These are phyloP conservation scores for Dactylorhiza incarnata DNA, from an alignment of 106 monocot genomes.

Conservation along the genomic window DNA sequence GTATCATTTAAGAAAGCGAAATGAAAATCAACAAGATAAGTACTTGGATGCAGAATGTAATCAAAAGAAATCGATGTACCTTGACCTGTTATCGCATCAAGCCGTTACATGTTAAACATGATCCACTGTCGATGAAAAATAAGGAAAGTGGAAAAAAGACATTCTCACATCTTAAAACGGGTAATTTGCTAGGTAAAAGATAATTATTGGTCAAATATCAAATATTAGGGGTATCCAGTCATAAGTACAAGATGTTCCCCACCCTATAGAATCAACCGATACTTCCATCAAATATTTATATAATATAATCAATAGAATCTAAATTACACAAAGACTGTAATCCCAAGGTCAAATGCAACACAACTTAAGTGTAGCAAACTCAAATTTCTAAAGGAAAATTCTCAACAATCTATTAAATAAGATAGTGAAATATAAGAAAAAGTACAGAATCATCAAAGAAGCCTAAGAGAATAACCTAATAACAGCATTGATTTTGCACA, in stretches of 20 bases:
- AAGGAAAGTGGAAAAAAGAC: no score
- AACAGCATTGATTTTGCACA: background rate
- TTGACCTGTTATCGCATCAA: conserved; percentile 14
- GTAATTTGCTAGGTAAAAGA: conserved; percentile 3
- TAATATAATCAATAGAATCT: background rate
- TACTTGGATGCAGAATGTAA: conserved; percentile 15
- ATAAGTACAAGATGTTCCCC: conserved; percentile 37
- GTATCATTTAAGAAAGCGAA: background rate
- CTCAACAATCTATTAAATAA: background rate
- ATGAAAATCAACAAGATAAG: conserved; percentile 12
- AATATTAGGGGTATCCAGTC: conserved; percentile 31
- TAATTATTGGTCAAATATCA: conserved; percentile 1
- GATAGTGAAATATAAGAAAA: background rate
- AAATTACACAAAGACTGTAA: background rate
- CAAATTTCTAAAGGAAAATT: background rate
- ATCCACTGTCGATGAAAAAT: no score
- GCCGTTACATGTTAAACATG: no score
- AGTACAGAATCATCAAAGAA: background rate
- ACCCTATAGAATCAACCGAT: conserved; percentile 22
- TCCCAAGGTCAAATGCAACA: background rate
- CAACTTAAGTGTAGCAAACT: background rate
- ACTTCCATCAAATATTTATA: conserved; percentile 7
- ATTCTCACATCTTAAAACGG: conserved; percentile 11
- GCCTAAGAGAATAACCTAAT: background rate
- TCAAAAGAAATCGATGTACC: conserved; percentile 43